A percentile compares a stretch with the other conserved stretches of the same genome.
These are phyloP conservation scores for Ceratocystis colombiana DNA, from an alignment of 2,329 filamentous ascomycete species.

Conservation along the genomic window DNA sequence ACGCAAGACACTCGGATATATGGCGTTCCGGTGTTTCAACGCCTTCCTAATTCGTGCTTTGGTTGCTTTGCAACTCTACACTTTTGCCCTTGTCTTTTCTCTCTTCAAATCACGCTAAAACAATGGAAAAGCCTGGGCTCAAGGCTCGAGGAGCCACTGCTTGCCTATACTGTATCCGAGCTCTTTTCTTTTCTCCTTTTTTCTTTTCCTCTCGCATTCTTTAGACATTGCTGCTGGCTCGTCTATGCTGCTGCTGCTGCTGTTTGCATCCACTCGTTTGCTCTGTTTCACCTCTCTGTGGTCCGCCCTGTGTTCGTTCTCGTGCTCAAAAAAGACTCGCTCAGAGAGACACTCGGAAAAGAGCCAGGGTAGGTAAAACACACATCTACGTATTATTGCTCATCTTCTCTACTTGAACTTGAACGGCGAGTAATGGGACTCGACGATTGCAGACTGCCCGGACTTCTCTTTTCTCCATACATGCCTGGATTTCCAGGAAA, in stretches of 20 bases:
- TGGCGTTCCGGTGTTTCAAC: neutral
- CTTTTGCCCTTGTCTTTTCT: neutral
- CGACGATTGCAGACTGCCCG: neutral
- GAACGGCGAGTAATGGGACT: neutral
- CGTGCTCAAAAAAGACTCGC: neutral
- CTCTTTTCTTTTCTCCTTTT: neutral
- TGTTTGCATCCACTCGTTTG: neutral
- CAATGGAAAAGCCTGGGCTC: neutral
- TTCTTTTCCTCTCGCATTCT: neutral
- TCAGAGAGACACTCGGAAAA: neutral
- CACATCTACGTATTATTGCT: too few species aligned
- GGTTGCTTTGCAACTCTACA: neutral
- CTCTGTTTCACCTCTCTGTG: conserved; percentile 12
- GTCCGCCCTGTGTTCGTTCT: neutral
- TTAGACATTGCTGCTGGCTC: neutral
- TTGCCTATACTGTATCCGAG: neutral
- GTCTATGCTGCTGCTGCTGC: neutral
- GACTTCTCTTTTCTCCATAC: neutral
- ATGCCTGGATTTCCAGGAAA: neutral
- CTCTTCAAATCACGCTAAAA: neutral
- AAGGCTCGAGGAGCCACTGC: neutral
- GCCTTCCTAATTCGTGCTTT: neutral
- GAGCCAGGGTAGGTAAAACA: too few species aligned
- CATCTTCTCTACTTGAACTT: neutral
- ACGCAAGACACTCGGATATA: neutral